Base-by-base conservation (phyloP, 371 early-diverging fungal genomes). In the Zychaea mexicana region DNA sequence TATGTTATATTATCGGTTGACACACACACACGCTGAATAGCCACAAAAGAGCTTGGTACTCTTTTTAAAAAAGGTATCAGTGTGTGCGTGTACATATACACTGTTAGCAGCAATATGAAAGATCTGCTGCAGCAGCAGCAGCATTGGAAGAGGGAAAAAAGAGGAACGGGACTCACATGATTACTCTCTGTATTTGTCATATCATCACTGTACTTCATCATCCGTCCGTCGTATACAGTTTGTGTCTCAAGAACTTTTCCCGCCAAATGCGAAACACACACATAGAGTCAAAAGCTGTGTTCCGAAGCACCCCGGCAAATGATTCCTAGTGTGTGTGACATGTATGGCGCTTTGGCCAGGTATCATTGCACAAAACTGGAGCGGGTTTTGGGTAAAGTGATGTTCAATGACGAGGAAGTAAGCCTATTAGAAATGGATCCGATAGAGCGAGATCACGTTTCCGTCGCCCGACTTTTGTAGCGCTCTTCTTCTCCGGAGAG, bases 361-460 rank as follows among this genome's bases (percentile, higher is more conserved):
- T 49, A 49, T 49, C 22, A 49, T 49, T n/a, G 49, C 22, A 49
- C 49, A 49, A 49, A 49, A 21, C 10, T 10, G 15, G 15, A 36
- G 15, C 8, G 8, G 15, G 42, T 42, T 12, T 3, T 42, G 22
- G 22, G 8, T 24, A 49, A 49, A 24, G n/a, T 19, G 49, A 19
- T 49, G 22, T 22, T 22, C 6, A 49, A 22, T 49, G n/a, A 22
- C 10, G 22, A 49, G 22, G 5, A 9, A 22, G 0, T 49, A 49
- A 49, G 22, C 49, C 49, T 49, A 49, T 49, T 24, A 49, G 49
- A 49, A 49, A 24, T 24, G 49, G 49, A 49, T 49, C 49, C 49
- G 49, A 22, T 49, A 22, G n/a, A 22, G 21, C n/a, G 13, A 17
- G 49, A 49, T 49, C 49, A 49, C 49, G 49, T 49, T 49, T 42